Evolutionary conservation across 495 filamentous ascomycete genomes (phyloP), one percentile per base, ranked within the genome.

Genomic region (Penicillium samsonianum): DNA sequence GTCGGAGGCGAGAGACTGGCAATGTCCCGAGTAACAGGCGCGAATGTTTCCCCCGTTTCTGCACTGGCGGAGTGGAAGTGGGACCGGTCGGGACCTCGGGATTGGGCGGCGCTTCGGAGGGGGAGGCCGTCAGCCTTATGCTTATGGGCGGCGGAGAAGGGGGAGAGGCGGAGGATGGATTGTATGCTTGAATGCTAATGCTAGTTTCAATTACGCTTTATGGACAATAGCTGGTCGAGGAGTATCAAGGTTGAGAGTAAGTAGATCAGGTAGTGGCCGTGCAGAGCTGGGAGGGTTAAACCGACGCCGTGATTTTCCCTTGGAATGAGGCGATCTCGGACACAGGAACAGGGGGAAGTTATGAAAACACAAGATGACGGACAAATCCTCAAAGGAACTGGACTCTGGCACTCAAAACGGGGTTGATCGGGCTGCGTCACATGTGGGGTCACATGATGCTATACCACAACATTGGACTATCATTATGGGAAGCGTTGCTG

Each of bases 31-130:
- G 11, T 23, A 28, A 17, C n/a, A 25, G 56, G 48, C 46, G 62
- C 35, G 33, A 43, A 41, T 22, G 52, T 35, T 33, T 19, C 31
- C 62, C 57, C 43, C 56, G 55, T 50, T 59, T 58, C 59, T 61
- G 65, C 65, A 57, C 35, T 50, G 49, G 40, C 52, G 37, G 31
- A 52, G 55, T 55, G 55, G 60, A 38, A 55, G 54, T 57, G 54
- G 54, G 63, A 65, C 56, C 60, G 58, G 31, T 38, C 57, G 54
- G 57, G 51, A 40, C 22, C 55, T 66, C 63, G 55, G 60, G 63
- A 68, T 68, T 64, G 58, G 58, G 59, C 58, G 46, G 53, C 31
- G 46, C 25, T 43, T 61, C 63, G 65, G 65, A 61, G 55, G 22
- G 37, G 35, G n/a, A 59, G 58, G 40, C 60, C 58, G 60, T 64